phyloP scores from a whole-genome alignment of 2,329 filamentous ascomycete genomes.

The Hypoxylon sp. region DNA sequence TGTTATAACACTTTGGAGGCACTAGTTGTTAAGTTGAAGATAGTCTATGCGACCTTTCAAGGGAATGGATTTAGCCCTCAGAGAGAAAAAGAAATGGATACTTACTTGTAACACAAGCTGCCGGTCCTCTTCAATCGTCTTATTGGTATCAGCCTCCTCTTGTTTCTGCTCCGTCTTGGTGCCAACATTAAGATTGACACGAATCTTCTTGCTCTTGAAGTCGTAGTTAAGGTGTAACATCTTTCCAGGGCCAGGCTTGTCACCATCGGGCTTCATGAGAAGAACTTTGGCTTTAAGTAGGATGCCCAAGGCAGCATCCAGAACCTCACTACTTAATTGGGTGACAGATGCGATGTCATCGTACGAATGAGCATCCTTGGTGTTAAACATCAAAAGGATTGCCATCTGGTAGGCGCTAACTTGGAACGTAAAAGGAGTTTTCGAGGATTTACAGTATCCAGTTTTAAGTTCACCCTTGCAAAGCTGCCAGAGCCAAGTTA shows the following conservation, averaged over 20 bases:
- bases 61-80: not conserved
- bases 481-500: conserved; percentile 98
- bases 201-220: conserved; percentile 99
- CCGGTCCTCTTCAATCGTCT: conserved; percentile 98
- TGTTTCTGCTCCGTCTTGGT: conserved; percentile 97
- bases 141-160: conserved; percentile 97
- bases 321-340: conserved; percentile 81
- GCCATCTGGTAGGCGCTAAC: conserved; percentile 99
- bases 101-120: conserved; percentile 96
- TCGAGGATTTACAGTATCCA: conserved; percentile 89
- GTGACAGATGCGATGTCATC: conserved; percentile 89
- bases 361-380: conserved; percentile 86
- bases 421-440: conserved; percentile 95
- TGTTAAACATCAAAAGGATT: conserved; percentile 94
- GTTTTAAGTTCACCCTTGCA: conserved; percentile 98
- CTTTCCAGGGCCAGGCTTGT: conserved; percentile 83
- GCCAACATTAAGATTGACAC: conserved; percentile 94
- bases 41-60: not conserved
- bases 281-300: conserved; percentile 95
- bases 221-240: conserved; percentile 90
- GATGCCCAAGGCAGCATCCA: conserved; percentile 89
- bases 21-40: not conserved
- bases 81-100: conserved; percentile 44
- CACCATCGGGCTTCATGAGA: conserved; percentile 76
- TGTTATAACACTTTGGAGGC: not conserved